Conservation (phyloP, 148 eudicot genomes). For the Amaranthus hypochondriacus region DNA sequence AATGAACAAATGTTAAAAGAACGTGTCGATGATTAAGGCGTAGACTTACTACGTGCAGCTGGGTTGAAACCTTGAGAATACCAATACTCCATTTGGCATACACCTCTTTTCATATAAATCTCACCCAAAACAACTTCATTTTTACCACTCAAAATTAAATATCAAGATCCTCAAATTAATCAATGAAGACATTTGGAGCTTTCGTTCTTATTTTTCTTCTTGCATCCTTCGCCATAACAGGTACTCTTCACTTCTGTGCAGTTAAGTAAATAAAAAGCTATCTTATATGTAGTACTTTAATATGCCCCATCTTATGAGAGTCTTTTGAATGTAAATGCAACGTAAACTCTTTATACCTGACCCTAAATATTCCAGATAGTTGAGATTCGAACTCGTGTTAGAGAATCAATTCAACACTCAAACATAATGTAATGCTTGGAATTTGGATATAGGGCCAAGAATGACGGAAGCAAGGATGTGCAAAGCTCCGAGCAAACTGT, state of each 20-base stretch:
- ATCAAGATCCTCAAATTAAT: not conserved
- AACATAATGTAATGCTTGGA: not conserved
- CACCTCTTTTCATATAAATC: not conserved
- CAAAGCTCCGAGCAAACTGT: not conserved
- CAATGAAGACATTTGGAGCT: slow-evolving; percentile 2
- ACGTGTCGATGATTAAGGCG: not conserved
- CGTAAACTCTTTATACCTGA: no score
- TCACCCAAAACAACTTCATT: not conserved
- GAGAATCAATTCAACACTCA: not conserved
- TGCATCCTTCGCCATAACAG: not conserved
- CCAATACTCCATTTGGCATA: not conserved
- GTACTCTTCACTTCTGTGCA: not conserved
- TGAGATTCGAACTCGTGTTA: no score
- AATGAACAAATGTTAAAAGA: not conserved
- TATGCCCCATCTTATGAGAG: no score
- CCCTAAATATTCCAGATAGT: no score
- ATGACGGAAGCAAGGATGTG: not conserved
- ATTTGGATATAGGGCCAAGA: slow-evolving; percentile 2
- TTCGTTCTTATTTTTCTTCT: not conserved
- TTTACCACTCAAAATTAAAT: no score
- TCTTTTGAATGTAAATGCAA: no score
- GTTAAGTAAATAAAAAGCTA: no score
- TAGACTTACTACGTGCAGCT: not conserved
- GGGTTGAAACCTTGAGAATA: not conserved
- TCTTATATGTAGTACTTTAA: no score